Evolutionary conservation across 1,284 basidiomycete species (phyloP), one percentile per base, ranked within the genome.

Genomic region (Papiliotrema nemorosa): DNA sequence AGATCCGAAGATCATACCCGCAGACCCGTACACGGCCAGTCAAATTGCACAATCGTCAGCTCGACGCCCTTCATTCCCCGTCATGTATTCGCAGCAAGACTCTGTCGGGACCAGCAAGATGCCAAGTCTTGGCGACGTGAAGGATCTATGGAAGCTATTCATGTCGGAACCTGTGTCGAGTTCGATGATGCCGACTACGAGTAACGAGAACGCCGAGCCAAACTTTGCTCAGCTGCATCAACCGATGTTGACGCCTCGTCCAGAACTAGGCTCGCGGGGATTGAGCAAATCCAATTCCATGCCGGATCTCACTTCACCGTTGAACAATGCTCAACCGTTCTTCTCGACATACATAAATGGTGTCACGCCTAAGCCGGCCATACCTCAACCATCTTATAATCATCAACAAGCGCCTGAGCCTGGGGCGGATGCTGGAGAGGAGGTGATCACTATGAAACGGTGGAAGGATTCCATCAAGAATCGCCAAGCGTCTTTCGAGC

Each of bases 121-220:
- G 26, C 63, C 65, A 4, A 66, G 57, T 44, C 50, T 64, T 38
- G 52, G 53, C 4, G 70, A 71, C 38, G 58, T 66, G 36, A 69
- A 69, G 50, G 67, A 69, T 54, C 49, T 72, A 5, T 73, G 71
- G 71, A 64, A 67, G 45, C 26, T 67, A 35, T 73, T 69, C 59
- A 66, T 73, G 58, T 40, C 60, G 5, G 66, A 66, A 25, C 55
- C 57, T 6, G 51, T 58, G 54, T 42, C 43, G 16, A 44, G 53
- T 4, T 24, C 27, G 10, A 24, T 34, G 2, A 29, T 13, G 29
- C 29, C 37, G 20, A 31, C 29, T 20, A 16, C 24, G 7, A 45
- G 14, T 13, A 22, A 3, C 34, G 34, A 36, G 13, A 18, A 33
- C 16, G 18, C 35, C 44, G 34, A 45, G n/a, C 34, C 13, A 14